These are phyloP conservation scores for Umbilicus rupestris DNA, from an alignment of 164 flowering plant genomes.

Conservation along the genomic window DNA sequence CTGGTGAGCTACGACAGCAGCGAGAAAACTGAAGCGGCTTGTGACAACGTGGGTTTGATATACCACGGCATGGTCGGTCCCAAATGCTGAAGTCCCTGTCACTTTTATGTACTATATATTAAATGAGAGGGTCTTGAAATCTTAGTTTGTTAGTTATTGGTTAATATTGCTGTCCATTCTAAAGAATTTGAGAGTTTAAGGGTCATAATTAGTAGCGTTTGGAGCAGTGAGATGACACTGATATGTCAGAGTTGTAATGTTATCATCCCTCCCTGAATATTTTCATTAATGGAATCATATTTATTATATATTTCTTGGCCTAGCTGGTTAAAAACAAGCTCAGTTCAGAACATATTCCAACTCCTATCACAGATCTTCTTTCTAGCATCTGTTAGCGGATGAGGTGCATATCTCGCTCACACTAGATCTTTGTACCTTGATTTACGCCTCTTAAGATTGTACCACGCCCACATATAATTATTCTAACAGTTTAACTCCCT, in stretches of 20 bases:
- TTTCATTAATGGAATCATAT: not conserved
- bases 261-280: constrained; percentile 3
- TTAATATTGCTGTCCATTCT: too few species aligned
- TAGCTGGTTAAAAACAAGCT: too few species aligned
- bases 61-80: constrained; percentile 8
- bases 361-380: too few species aligned
- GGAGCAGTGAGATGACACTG: constrained; percentile 6
- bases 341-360: too few species aligned
- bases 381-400: too few species aligned
- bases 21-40: constrained; percentile 1
- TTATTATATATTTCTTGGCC: not conserved
- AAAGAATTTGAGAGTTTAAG: not conserved
- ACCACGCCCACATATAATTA: too few species aligned
- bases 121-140: not conserved
- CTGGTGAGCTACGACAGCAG: constrained; percentile 1
- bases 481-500: too few species aligned
- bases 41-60: not conserved
- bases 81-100: not conserved
- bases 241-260: constrained; percentile 2
- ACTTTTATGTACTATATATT: not conserved
- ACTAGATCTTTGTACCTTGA: too few species aligned
- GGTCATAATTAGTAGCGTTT: not conserved
- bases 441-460: too few species aligned
- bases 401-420: too few species aligned
- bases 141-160: not conserved